phyloP scores from a whole-genome alignment of 2,329 filamentous ascomycete genomes.

The Aspergillus sp. region DNA sequence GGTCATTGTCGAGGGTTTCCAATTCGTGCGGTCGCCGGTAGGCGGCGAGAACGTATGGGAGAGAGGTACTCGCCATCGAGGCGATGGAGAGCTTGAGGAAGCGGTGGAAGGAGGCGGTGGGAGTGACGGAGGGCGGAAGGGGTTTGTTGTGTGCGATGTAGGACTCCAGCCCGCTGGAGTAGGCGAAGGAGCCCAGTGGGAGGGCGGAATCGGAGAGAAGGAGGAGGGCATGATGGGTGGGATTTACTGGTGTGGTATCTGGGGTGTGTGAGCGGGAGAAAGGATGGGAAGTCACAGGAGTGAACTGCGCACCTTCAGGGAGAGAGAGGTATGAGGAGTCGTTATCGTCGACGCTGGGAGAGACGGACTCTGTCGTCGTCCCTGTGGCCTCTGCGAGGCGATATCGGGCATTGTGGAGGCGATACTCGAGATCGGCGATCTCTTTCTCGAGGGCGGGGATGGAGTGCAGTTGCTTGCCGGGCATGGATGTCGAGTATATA shows the following conservation, averaged over 20 bases:
- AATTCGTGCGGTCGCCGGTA: slow-evolving; percentile 51
- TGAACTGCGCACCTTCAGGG: slow-evolving; percentile 6
- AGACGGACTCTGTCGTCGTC: slow-evolving; percentile 2
- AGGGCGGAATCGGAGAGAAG: slow-evolving; percentile 63
- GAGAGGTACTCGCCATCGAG: slow-evolving; percentile 56
- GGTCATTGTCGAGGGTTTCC: slow-evolving; percentile 57
- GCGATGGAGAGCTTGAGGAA: slow-evolving; percentile 58
- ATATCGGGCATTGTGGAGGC: slow-evolving; percentile 45
- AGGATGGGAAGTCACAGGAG: background rate
- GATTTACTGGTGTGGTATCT: slow-evolving; percentile 12
- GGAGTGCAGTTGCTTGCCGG: slow-evolving; percentile 11
- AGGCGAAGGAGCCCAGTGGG: slow-evolving; percentile 63
- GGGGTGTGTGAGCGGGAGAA: background rate
- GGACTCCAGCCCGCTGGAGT: slow-evolving; percentile 63
- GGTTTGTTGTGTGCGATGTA: slow-evolving; percentile 58
- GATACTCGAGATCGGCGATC: slow-evolving; percentile 48
- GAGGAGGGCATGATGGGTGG: slow-evolving; percentile 52
- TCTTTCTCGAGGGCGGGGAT: slow-evolving; percentile 30
- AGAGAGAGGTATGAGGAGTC: slow-evolving; percentile 6
- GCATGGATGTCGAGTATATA: slow-evolving; percentile 3
- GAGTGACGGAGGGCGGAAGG: slow-evolving; percentile 28
- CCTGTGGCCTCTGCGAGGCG: slow-evolving; percentile 32
- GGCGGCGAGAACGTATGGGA: slow-evolving; percentile 59
- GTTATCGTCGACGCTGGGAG: background rate
- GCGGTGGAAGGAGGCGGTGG: slow-evolving; percentile 47